Base-by-base conservation (phyloP, 257 asterid species). In the Scutellaria galericulata region DNA sequence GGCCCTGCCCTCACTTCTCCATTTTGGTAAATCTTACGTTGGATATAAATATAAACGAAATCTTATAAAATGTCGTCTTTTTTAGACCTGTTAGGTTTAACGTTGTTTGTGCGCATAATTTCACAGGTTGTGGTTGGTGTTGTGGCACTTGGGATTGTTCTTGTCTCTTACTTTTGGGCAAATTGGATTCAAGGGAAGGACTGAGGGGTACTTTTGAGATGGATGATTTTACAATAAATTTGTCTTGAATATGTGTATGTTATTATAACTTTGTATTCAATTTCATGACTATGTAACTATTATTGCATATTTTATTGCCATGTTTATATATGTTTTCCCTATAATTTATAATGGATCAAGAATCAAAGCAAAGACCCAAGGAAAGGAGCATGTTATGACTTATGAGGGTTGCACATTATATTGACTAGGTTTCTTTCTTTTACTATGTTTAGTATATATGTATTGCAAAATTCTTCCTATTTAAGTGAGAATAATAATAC, bases 171-270 rank as follows among this genome's bases (percentile, higher is more conserved):
- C 97, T 40, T 91, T 94, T 58, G 99, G 99, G 8, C 99, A 94
- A 72, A 94, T 91, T 88, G 97, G 99, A 39, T 94, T 94, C 95
- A 94, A 91, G 86, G 99, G 99, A 64, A 88, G 97, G 96, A 82
- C 95, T 46, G 98, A 93, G 72, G 82, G 82, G 5, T 90, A 93
- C 83, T 93, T 90, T 62, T 82, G 65, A 80, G 53, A 65, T 74
- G 42, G 18, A 22, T 78, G 7, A 13, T 40, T 50, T 14, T 31
- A 50, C 60, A 7, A 31, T 57, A 6, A n/a, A 55, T 27, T 40
- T 56, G 2, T 73, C 57, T 37, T 70, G 22, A 15, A 10, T 14
- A 22, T 77, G 66, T 70, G 75, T 80, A 66, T 71, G 24, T 60
- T 37, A 73, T 35, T 46, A 22, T 50, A 1, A 35, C 55, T 44